phyloP scores from a whole-genome alignment of 2,329 filamentous ascomycete species.

The Thermomyces lanuginosus region DNA sequence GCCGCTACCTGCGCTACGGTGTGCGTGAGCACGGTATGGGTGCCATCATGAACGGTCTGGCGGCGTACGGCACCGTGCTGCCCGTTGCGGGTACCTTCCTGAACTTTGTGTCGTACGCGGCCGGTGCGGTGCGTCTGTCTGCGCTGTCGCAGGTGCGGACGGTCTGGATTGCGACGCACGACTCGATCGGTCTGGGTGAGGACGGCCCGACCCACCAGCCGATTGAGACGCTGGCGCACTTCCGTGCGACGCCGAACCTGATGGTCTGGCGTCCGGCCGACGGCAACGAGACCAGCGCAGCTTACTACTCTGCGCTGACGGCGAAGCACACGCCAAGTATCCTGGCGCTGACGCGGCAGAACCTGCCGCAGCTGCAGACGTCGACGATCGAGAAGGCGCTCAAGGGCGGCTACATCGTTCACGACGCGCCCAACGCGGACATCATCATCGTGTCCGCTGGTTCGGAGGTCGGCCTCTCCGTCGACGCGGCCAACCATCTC shows the following conservation, averaged over 20 bases:
- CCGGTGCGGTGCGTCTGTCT: slow-evolving; percentile 85
- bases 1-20: slow-evolving; percentile 56
- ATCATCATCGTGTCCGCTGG: slow-evolving; percentile 88
- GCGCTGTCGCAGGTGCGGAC: slow-evolving; percentile 77
- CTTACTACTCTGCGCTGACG: slow-evolving; percentile 90
- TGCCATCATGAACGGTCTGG: slow-evolving; percentile 52
- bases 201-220: slow-evolving; percentile 98
- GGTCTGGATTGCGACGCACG: slow-evolving; percentile 95
- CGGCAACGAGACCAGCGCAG: slow-evolving; percentile 93
- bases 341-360: slow-evolving; percentile 89
- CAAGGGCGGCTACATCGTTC: slow-evolving; percentile 89
- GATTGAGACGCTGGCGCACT: slow-evolving; percentile 94
- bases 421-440: slow-evolving; percentile 68
- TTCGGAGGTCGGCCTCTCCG: slow-evolving; percentile 84
- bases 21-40: slow-evolving; percentile 38
- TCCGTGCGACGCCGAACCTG: slow-evolving; percentile 96
- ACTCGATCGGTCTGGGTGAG: slow-evolving; percentile 97
- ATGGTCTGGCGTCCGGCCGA: slow-evolving; percentile 99
- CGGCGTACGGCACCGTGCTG: slow-evolving; percentile 87
- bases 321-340: slow-evolving; percentile 83
- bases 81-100: slow-evolving; percentile 94
- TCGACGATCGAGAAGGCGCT: slow-evolving; percentile 74
- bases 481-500: slow-evolving; percentile 84
- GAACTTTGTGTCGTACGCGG: slow-evolving; percentile 97
- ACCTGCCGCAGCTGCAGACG: slow-evolving; percentile 92